Evolutionary conservation across 306 rosid species (phyloP).

Genomic region (Begonia peltatifolia): DNA sequence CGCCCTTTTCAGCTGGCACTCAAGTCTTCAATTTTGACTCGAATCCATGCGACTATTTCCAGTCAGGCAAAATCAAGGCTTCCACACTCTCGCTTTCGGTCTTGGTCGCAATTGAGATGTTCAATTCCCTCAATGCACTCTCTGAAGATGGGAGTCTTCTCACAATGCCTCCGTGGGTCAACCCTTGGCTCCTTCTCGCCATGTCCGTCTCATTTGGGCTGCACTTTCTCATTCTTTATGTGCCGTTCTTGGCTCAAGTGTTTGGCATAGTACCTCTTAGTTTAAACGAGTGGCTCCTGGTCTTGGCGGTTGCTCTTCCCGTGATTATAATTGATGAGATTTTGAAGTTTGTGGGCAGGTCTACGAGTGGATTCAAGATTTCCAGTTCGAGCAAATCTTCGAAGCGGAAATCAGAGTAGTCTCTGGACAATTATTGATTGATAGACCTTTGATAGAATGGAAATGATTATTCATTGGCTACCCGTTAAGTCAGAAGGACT

Average conservation of each 20-base stretch:
- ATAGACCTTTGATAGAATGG: too few species aligned
- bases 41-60: conserved; percentile 68
- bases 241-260: conserved; percentile 72
- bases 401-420: conserved; percentile 49
- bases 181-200: conserved; percentile 91
- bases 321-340: conserved; percentile 30
- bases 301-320: conserved; percentile 20
- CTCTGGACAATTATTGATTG: too few species aligned
- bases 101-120: conserved; percentile 93
- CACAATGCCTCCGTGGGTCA: conserved; percentile 95
- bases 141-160: conserved; percentile 84
- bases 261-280: conserved; percentile 78
- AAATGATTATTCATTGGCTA: too few species aligned
- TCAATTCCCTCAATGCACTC: conserved; percentile 70
- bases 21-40: conserved; percentile 32
- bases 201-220: conserved; percentile 79
- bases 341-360: conserved; percentile 27
- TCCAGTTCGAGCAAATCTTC: conserved; percentile 16
- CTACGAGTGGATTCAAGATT: conserved; percentile 22
- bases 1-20: conserved; percentile 72
- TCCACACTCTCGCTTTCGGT: conserved; percentile 79
- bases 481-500: too few species aligned
- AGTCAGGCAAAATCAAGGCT: conserved; percentile 70
- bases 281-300: conserved; percentile 32
- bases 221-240: conserved; percentile 80